phyloP scores from a whole-genome alignment of 257 asterid genomes.

The Solanum lycopersicoides region DNA sequence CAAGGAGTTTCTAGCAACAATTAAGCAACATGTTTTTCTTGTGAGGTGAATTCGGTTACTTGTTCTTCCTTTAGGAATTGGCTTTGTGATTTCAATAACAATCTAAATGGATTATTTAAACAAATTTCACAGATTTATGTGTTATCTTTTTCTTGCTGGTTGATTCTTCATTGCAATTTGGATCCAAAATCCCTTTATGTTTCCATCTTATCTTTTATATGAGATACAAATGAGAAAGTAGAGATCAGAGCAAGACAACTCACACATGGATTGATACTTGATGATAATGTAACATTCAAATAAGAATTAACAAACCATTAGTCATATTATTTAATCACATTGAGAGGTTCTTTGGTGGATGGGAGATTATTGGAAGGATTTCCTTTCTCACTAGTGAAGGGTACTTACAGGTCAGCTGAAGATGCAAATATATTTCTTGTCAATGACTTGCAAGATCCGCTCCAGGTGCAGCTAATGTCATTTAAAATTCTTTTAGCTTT shows the following conservation, averaged over 20 bases:
- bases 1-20: conserved; percentile 74
- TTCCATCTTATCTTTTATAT: neutral
- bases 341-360: neutral
- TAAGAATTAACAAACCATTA: neutral
- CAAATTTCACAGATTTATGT: neutral
- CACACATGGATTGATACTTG: neutral
- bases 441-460: conserved; percentile 86
- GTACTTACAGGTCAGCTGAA: conserved; percentile 76
- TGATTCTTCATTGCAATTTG: neutral
- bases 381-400: neutral
- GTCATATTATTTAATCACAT: neutral
- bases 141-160: neutral
- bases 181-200: neutral
- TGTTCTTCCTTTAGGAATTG: conserved; percentile 4
- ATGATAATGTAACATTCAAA: neutral
- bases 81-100: neutral
- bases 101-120: neutral
- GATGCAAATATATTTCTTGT: conserved; percentile 94
- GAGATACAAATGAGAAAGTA: neutral
- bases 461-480: conserved; percentile 54
- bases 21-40: conserved; percentile 74
- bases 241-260: neutral
- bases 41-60: conserved; percentile 49
- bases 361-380: neutral
- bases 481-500: conserved; percentile 4